Conservation (phyloP, 2,329 filamentous ascomycete genomes). For the Parafenestella ontariensis region DNA sequence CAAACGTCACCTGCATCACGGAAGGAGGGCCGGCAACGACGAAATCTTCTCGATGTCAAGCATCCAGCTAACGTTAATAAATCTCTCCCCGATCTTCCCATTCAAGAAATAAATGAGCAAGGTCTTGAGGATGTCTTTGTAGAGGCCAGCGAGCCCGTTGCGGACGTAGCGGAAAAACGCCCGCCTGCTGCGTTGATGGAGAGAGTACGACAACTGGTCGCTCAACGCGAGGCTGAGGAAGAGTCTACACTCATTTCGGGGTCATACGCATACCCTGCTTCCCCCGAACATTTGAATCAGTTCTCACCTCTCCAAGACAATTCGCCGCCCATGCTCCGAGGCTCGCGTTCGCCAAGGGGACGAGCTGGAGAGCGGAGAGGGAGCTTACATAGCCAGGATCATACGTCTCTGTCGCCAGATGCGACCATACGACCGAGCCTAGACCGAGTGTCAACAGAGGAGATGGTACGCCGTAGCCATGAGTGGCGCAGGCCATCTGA, state of each 20-base stretch:
- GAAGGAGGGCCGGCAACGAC: conserved; percentile 14
- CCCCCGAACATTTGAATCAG: conserved; percentile 15
- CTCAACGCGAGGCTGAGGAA: conserved; percentile 23
- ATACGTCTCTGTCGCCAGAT: conserved; percentile 37
- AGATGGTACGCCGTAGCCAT: conserved; percentile 38
- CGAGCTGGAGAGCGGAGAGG: conserved; percentile 38
- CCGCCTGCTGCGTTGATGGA: conserved; percentile 35
- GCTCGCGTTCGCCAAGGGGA: conserved; percentile 33
- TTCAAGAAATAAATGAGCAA: conserved; percentile 2
- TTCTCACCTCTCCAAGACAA: conserved; percentile 25
- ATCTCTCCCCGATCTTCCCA: conserved; percentile 27
- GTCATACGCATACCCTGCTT: conserved; percentile 14
- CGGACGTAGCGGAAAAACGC: conserved; percentile 28
- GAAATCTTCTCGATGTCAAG: conserved; percentile 6
- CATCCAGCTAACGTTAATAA: conserved; percentile 29
- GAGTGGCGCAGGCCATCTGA: conserved; percentile 42
- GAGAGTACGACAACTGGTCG: conserved; percentile 32
- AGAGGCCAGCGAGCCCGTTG: conserved; percentile 17
- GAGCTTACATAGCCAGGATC: conserved; percentile 39
- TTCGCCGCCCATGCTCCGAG: conserved; percentile 28
- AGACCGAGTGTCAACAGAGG: conserved; percentile 38
- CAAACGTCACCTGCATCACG: conserved; percentile 24
- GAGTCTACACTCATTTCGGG: conserved; percentile 12
- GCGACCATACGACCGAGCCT: conserved; percentile 26
- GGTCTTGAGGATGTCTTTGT: conserved; percentile 17